These are phyloP conservation scores for Podospora sp. DNA, from an alignment of 495 filamentous ascomycete genomes.

Conservation along the genomic window DNA sequence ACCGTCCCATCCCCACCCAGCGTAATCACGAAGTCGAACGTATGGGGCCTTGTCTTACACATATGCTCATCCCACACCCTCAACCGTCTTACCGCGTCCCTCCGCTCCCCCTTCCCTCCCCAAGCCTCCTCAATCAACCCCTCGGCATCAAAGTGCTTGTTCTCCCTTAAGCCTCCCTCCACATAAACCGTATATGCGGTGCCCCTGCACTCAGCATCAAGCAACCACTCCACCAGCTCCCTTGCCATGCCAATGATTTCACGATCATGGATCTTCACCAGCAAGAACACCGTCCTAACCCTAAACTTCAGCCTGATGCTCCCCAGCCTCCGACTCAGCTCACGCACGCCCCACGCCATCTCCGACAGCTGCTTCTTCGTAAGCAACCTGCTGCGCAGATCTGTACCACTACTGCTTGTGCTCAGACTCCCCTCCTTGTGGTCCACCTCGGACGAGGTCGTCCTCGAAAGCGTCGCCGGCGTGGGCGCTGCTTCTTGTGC, in stretches of 20 bases:
- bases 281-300: constrained; percentile 80
- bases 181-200: constrained; percentile 76
- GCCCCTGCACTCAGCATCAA: constrained; percentile 67
- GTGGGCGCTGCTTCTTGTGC: neutral
- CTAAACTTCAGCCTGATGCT: constrained; percentile 77
- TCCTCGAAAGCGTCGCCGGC: neutral
- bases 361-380: constrained; percentile 93
- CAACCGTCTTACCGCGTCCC: constrained; percentile 60
- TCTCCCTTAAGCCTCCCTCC: constrained; percentile 70
- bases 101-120: constrained; percentile 25
- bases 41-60: constrained; percentile 74
- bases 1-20: constrained; percentile 98
- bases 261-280: constrained; percentile 87
- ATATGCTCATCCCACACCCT: constrained; percentile 83
- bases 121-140: constrained; percentile 54
- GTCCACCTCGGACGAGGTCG: constrained; percentile 2
- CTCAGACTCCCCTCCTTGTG: neutral
- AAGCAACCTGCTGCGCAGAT: constrained; percentile 59
- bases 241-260: constrained; percentile 77
- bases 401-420: neutral
- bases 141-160: constrained; percentile 69
- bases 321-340: constrained; percentile 82
- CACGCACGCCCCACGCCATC: constrained; percentile 93
- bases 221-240: constrained; percentile 79
- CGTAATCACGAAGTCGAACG: constrained; percentile 91